Conservation (phyloP, 306 rosid species). For the Fagus sylvatica region DNA sequence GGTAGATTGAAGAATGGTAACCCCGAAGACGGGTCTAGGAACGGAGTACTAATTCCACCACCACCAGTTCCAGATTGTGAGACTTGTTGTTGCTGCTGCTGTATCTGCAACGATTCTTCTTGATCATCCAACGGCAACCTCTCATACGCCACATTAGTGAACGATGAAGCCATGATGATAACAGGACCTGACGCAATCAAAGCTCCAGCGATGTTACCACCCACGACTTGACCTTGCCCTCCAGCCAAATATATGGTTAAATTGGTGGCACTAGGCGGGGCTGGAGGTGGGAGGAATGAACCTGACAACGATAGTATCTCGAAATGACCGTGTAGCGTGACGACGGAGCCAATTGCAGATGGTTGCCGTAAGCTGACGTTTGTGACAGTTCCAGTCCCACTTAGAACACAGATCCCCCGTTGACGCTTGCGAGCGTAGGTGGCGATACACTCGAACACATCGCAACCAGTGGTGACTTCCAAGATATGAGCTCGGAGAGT, state of each 20-base stretch:
- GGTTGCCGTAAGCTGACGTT: conserved; percentile 79
- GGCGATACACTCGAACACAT: conserved; percentile 79
- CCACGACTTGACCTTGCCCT: conserved; percentile 89
- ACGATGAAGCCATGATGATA: conserved; percentile 85
- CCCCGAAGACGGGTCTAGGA: conserved; percentile 70
- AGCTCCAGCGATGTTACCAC: conserved; percentile 90
- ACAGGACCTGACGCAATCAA: conserved; percentile 82
- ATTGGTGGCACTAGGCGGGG: conserved; percentile 89
- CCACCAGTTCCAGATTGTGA: conserved; percentile 39
- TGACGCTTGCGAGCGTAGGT: conserved; percentile 74
- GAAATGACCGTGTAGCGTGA: conserved; percentile 66
- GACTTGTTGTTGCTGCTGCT: conserved; percentile 53
- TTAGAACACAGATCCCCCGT: conserved; percentile 89
- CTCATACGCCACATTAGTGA: conserved; percentile 90
- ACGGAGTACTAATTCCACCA: conserved; percentile 44
- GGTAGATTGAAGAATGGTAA: conserved; percentile 87
- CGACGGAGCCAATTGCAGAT: conserved; percentile 47
- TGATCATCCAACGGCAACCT: conserved; percentile 77
- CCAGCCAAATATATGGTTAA: conserved; percentile 74
- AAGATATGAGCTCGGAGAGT: conserved; percentile 88
- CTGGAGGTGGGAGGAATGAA: conserved; percentile 87
- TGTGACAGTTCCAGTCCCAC: conserved; percentile 78
- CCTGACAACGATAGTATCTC: conserved; percentile 84
- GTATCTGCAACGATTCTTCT: conserved; percentile 64
- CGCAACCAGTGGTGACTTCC: conserved; percentile 78